Conservation (phyloP, 495 filamentous ascomycete species). For the Zalerion maritima region DNA sequence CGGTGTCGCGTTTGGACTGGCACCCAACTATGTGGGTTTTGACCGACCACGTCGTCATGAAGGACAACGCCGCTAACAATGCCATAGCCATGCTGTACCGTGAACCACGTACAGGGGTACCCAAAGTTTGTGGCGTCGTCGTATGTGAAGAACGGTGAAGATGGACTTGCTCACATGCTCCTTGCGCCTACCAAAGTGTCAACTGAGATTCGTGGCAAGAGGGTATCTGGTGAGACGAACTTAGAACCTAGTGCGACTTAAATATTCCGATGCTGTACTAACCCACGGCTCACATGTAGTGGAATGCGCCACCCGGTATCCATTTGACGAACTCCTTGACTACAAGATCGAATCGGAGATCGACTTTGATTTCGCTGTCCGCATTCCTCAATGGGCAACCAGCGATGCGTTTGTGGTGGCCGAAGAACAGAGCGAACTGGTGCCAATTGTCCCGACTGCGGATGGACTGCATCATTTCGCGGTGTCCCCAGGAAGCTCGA, state of each 20-base stretch:
- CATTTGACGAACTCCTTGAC: conserved; percentile 30
- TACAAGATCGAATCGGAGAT: conserved; percentile 30
- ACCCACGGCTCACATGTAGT: conserved; percentile 11
- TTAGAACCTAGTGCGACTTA: conserved; percentile 13
- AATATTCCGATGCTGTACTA: conserved; percentile 4
- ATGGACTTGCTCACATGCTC: conserved; percentile 27
- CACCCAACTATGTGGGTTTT: conserved; percentile 18
- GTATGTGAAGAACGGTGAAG: conserved; percentile 13
- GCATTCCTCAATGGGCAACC: conserved; percentile 35
- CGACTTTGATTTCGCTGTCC: conserved; percentile 32
- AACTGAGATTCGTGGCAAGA: conserved; percentile 15
- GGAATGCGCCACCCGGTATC: conserved; percentile 35
- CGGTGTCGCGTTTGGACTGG: conserved; percentile 32
- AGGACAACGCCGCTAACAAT: background rate
- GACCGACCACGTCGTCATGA: background rate
- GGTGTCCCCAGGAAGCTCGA: conserved; percentile 15
- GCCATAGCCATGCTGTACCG: conserved; percentile 41
- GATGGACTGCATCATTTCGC: conserved; percentile 20
- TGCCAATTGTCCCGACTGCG: conserved; percentile 5
- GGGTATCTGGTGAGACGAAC: conserved; percentile 1
- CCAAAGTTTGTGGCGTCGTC: conserved; percentile 38
- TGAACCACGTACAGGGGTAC: conserved; percentile 46
- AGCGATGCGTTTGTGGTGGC: too few species aligned
- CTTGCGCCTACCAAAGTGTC: conserved; percentile 21
- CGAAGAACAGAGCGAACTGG: conserved; percentile 15